phyloP scores from a whole-genome alignment of 164 flowering plant species.

The Magnolia kwangsiensis region DNA sequence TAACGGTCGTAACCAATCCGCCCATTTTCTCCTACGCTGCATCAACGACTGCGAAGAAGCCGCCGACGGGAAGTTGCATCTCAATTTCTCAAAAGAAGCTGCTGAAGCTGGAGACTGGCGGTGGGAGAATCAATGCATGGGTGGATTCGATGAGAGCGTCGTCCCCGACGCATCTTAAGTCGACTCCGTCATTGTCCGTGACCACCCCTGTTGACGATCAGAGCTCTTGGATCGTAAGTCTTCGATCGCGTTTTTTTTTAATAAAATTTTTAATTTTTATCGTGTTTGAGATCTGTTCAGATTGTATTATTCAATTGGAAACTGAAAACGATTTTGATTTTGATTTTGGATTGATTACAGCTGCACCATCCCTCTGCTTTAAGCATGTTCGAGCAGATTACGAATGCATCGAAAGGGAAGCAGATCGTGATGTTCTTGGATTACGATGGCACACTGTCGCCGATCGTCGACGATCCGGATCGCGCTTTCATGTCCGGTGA shows the following conservation, averaged over 20 bases:
- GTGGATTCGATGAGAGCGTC: conserved; percentile 72
- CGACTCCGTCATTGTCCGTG: conserved; percentile 12
- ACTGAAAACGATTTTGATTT: not conserved
- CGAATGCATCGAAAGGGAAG: conserved; percentile 62
- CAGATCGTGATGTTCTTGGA: conserved; percentile 83
- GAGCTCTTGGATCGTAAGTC: conserved; percentile 38
- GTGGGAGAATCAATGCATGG: conserved; percentile 48
- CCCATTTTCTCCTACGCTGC: conserved; percentile 27
- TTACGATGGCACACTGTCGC: conserved; percentile 89
- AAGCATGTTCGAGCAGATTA: conserved; percentile 64
- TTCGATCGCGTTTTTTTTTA: too few species aligned
- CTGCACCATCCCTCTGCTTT: conserved; percentile 69
- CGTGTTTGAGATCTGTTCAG: not conserved
- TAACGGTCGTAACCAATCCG: conserved; percentile 25
- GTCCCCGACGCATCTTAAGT: conserved; percentile 65
- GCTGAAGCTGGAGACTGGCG: conserved; percentile 33
- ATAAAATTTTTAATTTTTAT: too few species aligned
- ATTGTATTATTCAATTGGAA: not conserved
- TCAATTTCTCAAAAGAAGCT: conserved; percentile 33
- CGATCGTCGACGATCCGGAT: conserved; percentile 85
- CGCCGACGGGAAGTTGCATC: conserved; percentile 29
- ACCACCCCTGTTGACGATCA: conserved; percentile 25
- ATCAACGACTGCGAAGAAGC: conserved; percentile 14
- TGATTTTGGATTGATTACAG: conserved; percentile 26
- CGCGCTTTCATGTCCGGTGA: conserved; percentile 73